These are phyloP conservation scores for Serendipita sp. DNA, from an alignment of 1,284 basidiomycete genomes.

Conservation along the genomic window DNA sequence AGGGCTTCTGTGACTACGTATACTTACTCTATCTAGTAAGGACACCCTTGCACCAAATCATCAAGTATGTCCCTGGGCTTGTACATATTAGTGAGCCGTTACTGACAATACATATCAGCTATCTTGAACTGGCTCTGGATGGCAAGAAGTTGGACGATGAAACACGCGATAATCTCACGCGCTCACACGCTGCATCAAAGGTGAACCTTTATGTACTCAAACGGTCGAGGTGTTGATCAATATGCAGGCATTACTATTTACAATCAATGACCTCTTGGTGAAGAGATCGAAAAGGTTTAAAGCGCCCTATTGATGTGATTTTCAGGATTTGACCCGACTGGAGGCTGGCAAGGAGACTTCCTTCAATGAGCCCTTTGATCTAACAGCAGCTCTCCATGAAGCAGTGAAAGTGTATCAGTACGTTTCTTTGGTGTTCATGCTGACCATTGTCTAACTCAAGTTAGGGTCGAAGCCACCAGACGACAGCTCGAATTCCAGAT, in stretches of 20 bases:
- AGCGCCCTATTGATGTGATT: background rate
- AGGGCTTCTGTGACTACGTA: background rate
- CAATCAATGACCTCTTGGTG: conserved; percentile 73
- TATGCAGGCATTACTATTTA: conserved; percentile 51
- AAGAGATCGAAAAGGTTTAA: conserved; percentile 11
- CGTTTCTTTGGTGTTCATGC: conserved; percentile 13
- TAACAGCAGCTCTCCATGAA: conserved; percentile 53
- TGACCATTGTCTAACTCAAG: background rate
- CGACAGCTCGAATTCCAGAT: conserved; percentile 53
- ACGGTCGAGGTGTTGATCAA: background rate
- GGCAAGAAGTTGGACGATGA: conserved; percentile 57
- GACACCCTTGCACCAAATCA: conserved; percentile 63
- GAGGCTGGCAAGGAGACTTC: conserved; percentile 71
- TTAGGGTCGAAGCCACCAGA: conserved; percentile 51
- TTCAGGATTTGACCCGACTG: conserved; percentile 63
- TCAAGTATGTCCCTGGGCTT: conserved; percentile 32
- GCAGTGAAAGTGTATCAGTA: conserved; percentile 44
- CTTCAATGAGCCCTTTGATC: conserved; percentile 71
- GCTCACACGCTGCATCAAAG: conserved; percentile 73
- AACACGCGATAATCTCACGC: conserved; percentile 65
- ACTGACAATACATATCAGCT: conserved; percentile 31
- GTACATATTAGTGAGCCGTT: background rate
- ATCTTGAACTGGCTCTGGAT: conserved; percentile 74
- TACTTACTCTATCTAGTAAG: conserved; percentile 32
- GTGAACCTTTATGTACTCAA: conserved; percentile 22